Percentiles rank a stretch among this genome's conserved stretches.
Evolutionary conservation across 306 rosid species (phyloP).

Genomic region (Pyrus communis): DNA sequence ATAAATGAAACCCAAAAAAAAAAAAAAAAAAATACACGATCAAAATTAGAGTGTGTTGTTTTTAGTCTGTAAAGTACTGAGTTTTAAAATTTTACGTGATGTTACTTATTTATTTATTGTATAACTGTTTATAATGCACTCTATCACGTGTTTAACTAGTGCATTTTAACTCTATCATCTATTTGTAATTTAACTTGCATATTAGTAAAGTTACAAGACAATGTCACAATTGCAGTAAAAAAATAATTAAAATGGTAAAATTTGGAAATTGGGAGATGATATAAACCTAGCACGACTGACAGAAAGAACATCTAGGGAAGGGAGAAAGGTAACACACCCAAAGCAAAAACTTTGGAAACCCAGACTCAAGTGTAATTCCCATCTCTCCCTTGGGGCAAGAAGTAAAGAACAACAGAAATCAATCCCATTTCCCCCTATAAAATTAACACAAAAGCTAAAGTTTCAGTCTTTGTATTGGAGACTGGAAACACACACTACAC

Average conservation of each 20-base stretch:
- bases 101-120: too few relatives aligned
- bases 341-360: conserved; percentile 48
- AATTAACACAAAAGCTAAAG: conserved; percentile 70
- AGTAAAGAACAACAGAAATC: conserved; percentile 60
- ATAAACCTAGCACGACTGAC: conserved; percentile 19
- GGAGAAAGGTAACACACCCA: conserved; percentile 54
- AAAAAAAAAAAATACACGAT: neutral
- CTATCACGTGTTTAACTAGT: too few relatives aligned
- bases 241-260: neutral
- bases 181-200: too few relatives aligned
- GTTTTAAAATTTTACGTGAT: too few relatives aligned
- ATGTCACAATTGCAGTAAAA: neutral
- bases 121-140: too few relatives aligned
- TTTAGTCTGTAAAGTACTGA: too few relatives aligned
- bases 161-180: neutral
- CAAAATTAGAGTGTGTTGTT: neutral
- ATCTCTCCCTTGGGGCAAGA: conserved; percentile 34
- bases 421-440: conserved; percentile 50
- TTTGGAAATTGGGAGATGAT: neutral
- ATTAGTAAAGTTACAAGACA: too few relatives aligned
- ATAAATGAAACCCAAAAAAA: neutral
- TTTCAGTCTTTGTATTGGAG: conserved; percentile 90
- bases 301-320: conserved; percentile 81
- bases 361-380: conserved; percentile 57
- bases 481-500: conserved; percentile 58